Base-by-base conservation (phyloP, 108 stramenopile genomes). In the Aurantiochytrium sp. region DNA sequence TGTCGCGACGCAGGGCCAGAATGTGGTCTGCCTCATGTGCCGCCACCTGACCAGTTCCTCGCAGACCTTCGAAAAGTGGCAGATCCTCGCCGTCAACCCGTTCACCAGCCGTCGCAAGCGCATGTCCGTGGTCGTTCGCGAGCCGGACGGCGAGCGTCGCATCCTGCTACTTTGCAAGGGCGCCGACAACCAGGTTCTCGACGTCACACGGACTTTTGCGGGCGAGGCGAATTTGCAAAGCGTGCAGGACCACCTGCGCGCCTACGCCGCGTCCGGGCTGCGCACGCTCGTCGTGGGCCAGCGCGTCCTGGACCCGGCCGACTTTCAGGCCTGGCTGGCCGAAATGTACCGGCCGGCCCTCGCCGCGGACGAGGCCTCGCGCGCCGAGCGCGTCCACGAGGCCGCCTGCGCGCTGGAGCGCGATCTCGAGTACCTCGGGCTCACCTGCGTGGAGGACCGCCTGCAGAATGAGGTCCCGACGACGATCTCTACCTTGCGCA, bases 381-480 rank as follows among this genome's bases (percentile, higher is more conserved):
- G 94, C 81, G 90, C 94, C 42, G 86, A 90, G 36, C 81, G 95
- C 69, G 89, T 97, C 68, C 95, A 93, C 50, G 89, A 85, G 37
- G 95, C 92, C 27, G 97, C 97, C n/a, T 86, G 86, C 86, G 90
- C 91, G 42, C 93, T 98, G 59, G 99, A 99, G 92, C 87, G 52
- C 42, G 90, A 96, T 55, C 55, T 99, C 52, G 93, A 93, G 68
- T 95, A 97, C 68, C 94, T 97, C 22, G 99, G 99, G 31, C 95
- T 96, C 50, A 98, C 97, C 12, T 98, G 97, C 27, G 97, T 98
- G 86, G 99, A 99, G 93, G 99, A 99, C 87, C 95, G 95, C 90
- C 90, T 99, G 17, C 99, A 99, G 88, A 95, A 96, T 50, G 97
- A 96, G 21, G 99, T 98, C 8, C 96, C 97, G 8, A 91, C 95